Conservation (phyloP, 805 yeast species). For the Candida caryicola region DNA sequence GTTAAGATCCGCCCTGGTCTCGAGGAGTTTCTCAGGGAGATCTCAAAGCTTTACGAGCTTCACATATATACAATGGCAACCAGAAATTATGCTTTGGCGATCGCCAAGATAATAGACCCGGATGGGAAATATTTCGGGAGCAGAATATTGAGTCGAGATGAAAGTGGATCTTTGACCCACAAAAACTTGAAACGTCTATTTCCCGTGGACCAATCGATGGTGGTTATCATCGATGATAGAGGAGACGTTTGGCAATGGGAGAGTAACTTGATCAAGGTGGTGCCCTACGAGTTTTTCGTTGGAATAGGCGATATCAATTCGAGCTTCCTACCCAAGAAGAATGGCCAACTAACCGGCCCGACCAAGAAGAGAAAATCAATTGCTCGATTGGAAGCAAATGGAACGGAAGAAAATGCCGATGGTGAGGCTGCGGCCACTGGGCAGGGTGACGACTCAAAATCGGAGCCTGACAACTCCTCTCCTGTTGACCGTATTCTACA, state of each 20-base stretch:
- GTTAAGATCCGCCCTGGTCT: constrained; percentile 92
- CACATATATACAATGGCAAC: constrained; percentile 99
- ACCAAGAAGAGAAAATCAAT: constrained; percentile 57
- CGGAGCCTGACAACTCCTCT: constrained; percentile 19
- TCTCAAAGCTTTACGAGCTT: constrained; percentile 71
- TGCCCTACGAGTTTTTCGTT: constrained; percentile 93
- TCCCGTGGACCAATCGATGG: constrained; percentile 96
- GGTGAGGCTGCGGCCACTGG: constrained; percentile 5
- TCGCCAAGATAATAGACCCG: constrained; percentile 91
- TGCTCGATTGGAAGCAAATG: constrained; percentile 51
- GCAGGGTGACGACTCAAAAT: neutral
- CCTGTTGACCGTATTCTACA: constrained; percentile 51
- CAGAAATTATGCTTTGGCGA: constrained; percentile 83
- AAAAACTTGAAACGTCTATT: constrained; percentile 84
- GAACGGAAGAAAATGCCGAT: constrained; percentile 12
- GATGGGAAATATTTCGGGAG: constrained; percentile 84
- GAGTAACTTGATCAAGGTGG: constrained; percentile 82
- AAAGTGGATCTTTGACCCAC: constrained; percentile 87
- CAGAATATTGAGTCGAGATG: constrained; percentile 88
- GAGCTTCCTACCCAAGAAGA: constrained; percentile 82
- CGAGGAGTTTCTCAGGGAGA: constrained; percentile 61
- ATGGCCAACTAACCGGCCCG: constrained; percentile 55
- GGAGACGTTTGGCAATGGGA: constrained; percentile 99
- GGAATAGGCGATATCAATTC: constrained; percentile 98
- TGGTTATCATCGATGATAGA: constrained; percentile 92